A percentile compares a stretch with the other conserved stretches of the same genome.
These are phyloP conservation scores for Mycosphaerella sp. DNA, from an alignment of 2,329 filamentous ascomycete species.

Conservation along the genomic window DNA sequence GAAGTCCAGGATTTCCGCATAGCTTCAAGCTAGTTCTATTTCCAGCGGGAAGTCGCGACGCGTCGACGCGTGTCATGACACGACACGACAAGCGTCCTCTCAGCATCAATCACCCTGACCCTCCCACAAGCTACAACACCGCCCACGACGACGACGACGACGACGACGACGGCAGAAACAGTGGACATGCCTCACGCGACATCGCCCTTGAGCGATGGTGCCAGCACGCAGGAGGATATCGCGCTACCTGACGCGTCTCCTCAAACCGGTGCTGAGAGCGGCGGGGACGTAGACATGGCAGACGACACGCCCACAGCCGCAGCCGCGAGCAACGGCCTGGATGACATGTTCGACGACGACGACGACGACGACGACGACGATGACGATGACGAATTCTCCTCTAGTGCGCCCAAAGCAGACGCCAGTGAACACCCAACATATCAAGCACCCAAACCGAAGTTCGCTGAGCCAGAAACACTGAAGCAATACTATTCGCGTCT, in stretches of 20 bases:
- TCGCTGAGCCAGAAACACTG: conserved; percentile 76
- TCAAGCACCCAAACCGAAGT: conserved; percentile 29
- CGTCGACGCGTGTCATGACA: conserved; percentile 2
- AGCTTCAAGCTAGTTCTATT: too few species aligned
- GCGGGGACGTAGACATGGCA: conserved; percentile 22
- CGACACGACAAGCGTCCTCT: background rate
- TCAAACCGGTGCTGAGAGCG: conserved; percentile 14
- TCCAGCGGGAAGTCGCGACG: conserved; percentile 1
- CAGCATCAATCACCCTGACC: background rate
- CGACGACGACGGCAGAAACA: background rate
- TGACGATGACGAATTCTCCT: conserved; percentile 46
- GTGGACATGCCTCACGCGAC: conserved; percentile 43
- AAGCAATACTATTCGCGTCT: conserved; percentile 91
- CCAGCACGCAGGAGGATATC: conserved; percentile 30
- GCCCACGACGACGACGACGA: too few species aligned
- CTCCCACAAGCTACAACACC: too few species aligned
- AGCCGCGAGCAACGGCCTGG: conserved; percentile 35
- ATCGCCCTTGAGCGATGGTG: conserved; percentile 30
- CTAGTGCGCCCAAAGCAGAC: conserved; percentile 46
- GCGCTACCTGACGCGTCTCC: conserved; percentile 32
- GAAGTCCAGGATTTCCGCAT: too few species aligned
- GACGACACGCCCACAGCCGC: conserved; percentile 6
- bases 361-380: conserved; percentile 49
- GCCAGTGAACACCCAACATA: conserved; percentile 34
- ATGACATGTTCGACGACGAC: conserved; percentile 56